Percentiles rank a stretch among this genome's conserved stretches.
These are phyloP conservation scores for Hypoxylon sp. DNA, from an alignment of 2,329 filamentous ascomycete genomes.

Conservation along the genomic window DNA sequence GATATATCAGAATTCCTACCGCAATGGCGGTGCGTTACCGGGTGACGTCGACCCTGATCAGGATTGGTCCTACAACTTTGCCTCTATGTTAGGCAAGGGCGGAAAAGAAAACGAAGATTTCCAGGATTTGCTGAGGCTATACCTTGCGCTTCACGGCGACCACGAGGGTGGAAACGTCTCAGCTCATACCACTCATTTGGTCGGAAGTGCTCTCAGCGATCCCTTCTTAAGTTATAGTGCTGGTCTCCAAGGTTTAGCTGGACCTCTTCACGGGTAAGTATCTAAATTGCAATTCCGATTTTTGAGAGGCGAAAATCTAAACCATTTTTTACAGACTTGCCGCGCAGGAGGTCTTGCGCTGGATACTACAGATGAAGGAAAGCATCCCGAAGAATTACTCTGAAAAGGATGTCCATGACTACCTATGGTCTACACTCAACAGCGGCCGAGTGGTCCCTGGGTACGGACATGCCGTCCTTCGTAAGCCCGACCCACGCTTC, in stretches of 20 bases:
- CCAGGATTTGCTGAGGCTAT: conserved; percentile 93
- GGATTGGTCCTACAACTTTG: conserved; percentile 99
- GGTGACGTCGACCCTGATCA: conserved; percentile 84
- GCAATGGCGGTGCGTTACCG: conserved; percentile 80
- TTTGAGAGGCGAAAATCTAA: conserved; percentile 12
- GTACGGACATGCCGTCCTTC: conserved; percentile 95
- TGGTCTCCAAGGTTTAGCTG: conserved; percentile 93
- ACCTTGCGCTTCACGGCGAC: conserved; percentile 96
- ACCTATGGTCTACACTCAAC: conserved; percentile 94
- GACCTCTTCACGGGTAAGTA: conserved; percentile 84
- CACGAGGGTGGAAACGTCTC: conserved; percentile 99
- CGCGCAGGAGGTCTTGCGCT: conserved; percentile 96
- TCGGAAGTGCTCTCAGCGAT: conserved; percentile 93
- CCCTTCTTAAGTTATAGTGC: conserved; percentile 97
- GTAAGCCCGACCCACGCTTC: conserved; percentile 97
- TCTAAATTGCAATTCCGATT: conserved; percentile 4
- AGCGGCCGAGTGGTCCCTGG: conserved; percentile 94
- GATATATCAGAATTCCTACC: conserved; percentile 94
- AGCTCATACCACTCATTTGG: conserved; percentile 93
- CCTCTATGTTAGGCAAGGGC: conserved; percentile 92
- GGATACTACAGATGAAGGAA: conserved; percentile 96
- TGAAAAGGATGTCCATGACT: conserved; percentile 86
- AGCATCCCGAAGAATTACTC: conserved; percentile 83
- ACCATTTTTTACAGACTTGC: conserved; percentile 73
- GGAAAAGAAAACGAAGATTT: conserved; percentile 92